Conservation (phyloP, 2,329 filamentous ascomycete genomes). For the Alternaria ethzedia region DNA sequence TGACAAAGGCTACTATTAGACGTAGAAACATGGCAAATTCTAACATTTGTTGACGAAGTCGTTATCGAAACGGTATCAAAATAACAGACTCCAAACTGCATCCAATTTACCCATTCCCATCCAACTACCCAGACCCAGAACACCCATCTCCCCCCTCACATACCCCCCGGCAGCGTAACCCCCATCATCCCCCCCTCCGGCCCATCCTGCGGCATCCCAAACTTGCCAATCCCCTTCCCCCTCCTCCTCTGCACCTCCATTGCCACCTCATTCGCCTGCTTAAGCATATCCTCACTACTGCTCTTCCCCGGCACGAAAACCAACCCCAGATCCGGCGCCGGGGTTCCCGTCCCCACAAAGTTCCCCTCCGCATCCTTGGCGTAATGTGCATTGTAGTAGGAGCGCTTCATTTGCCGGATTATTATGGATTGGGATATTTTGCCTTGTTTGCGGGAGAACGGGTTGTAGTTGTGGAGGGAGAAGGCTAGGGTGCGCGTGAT, state of each 20-base stretch:
- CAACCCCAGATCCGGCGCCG: slow-evolving; percentile 31
- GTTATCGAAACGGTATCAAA: background rate
- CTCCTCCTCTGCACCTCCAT: slow-evolving; percentile 22
- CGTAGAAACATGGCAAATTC: background rate
- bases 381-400: slow-evolving; percentile 35
- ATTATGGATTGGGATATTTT: slow-evolving; percentile 2
- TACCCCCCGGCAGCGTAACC: background rate
- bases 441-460: slow-evolving; percentile 18
- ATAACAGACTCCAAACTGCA: background rate
- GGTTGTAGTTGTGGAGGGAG: slow-evolving; percentile 19
- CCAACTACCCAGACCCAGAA: background rate
- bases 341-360: slow-evolving; percentile 31
- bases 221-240: slow-evolving; percentile 17
- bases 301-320: slow-evolving; percentile 40
- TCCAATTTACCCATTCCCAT: background rate
- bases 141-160: background rate
- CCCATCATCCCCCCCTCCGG: background rate
- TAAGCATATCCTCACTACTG: slow-evolving; percentile 34
- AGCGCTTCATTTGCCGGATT: slow-evolving; percentile 27
- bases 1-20: slow-evolving; percentile 22
- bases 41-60: background rate
- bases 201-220: slow-evolving; percentile 3
- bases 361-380: slow-evolving; percentile 38
- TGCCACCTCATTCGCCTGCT: slow-evolving; percentile 36
- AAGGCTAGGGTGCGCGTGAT: slow-evolving; percentile 8